Conservation (phyloP, 495 filamentous ascomycete genomes). For the Hypoxylon lenormandii region DNA sequence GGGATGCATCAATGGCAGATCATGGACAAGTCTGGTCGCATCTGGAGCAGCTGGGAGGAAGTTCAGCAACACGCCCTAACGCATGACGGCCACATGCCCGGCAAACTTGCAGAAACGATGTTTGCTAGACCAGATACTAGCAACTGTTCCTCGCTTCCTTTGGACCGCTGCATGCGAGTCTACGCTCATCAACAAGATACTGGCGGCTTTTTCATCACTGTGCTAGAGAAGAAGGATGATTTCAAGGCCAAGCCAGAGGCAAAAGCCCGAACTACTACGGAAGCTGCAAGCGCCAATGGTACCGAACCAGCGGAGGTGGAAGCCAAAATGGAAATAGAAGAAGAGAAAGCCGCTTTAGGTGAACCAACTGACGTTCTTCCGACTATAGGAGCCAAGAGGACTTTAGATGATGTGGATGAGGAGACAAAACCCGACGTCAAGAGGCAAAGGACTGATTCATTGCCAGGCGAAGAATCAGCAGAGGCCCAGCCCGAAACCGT, state of each 20-base stretch:
- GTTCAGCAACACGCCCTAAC: constrained; percentile 72
- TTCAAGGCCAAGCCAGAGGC: constrained; percentile 85
- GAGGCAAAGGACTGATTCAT: constrained; percentile 43
- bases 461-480: constrained; percentile 30
- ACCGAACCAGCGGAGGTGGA: constrained; percentile 51
- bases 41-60: constrained; percentile 82
- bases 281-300: constrained; percentile 51
- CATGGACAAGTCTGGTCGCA: constrained; percentile 80
- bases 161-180: constrained; percentile 89
- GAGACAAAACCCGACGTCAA: constrained; percentile 46
- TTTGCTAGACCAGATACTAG: constrained; percentile 74
- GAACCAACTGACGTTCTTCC: constrained; percentile 51
- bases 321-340: constrained; percentile 56
- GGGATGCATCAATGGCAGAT: constrained; percentile 86
- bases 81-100: constrained; percentile 68
- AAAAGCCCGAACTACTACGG: constrained; percentile 62
- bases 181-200: constrained; percentile 97
- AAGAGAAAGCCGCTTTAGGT: constrained; percentile 48
- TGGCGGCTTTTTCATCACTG: constrained; percentile 95
- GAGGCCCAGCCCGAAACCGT: constrained; percentile 31
- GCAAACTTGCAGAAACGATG: constrained; percentile 79
- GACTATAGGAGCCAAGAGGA: constrained; percentile 47
- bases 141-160: constrained; percentile 70
- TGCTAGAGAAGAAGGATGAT: constrained; percentile 89
- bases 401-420: constrained; percentile 49